Conservation (phyloP, 495 filamentous ascomycete species). For the Daldinia bambusicola region DNA sequence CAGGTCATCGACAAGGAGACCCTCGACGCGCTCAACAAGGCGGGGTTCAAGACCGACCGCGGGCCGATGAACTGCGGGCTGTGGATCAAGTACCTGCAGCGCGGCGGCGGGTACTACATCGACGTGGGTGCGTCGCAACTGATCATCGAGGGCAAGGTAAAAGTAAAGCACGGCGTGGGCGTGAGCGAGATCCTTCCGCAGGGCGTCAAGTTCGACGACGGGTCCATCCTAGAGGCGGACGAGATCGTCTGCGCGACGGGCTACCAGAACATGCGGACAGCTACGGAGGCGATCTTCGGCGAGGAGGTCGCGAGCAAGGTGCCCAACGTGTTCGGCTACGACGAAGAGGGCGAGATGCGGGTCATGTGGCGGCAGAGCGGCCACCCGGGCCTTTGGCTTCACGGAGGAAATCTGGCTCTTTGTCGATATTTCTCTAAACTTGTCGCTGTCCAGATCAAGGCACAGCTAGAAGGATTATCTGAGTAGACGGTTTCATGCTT, state of each 20-base stretch:
- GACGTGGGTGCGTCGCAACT: constrained; percentile 80
- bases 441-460: constrained; percentile 82
- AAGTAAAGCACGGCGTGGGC: constrained; percentile 76
- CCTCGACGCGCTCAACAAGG: constrained; percentile 69
- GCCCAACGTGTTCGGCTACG: constrained; percentile 79
- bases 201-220: constrained; percentile 74
- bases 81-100: constrained; percentile 78
- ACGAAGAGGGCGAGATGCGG: constrained; percentile 78
- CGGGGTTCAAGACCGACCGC: constrained; percentile 74
- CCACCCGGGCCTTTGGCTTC: constrained; percentile 84
- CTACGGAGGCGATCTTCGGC: constrained; percentile 71
- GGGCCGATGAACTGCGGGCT: constrained; percentile 75
- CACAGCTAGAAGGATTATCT: constrained; percentile 63
- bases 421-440: constrained; percentile 77
- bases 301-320: constrained; percentile 73
- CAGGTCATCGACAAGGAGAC: constrained; percentile 62
- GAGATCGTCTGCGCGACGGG: constrained; percentile 87
- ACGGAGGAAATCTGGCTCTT: constrained; percentile 82
- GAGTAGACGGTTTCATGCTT: constrained; percentile 1
- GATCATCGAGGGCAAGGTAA: constrained; percentile 80
- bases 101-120: constrained; percentile 83
- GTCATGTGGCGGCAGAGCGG: constrained; percentile 77
- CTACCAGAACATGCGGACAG: constrained; percentile 80
- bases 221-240: constrained; percentile 74
- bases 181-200: constrained; percentile 67